Conservation (phyloP, 2,329 filamentous ascomycete species). For the Metarhizium guizhouense region DNA sequence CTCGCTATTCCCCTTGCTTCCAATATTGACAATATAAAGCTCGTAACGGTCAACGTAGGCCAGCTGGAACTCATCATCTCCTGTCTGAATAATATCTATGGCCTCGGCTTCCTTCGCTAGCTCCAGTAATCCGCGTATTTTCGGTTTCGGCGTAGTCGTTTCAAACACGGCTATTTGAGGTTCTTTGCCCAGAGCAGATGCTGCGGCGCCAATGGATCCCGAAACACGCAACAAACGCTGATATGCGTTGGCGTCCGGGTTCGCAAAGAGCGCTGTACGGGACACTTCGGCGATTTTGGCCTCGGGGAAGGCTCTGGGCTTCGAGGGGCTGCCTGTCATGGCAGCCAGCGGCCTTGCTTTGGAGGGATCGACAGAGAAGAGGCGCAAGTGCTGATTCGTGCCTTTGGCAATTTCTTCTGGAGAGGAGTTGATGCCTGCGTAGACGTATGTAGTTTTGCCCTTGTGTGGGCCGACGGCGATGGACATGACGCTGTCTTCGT, state of each 20-base stretch:
- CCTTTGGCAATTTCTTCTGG: conserved; percentile 61
- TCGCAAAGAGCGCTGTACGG: conserved; percentile 43
- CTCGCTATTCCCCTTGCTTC: conserved; percentile 35
- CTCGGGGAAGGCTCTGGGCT: conserved; percentile 11
- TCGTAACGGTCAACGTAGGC: conserved; percentile 73
- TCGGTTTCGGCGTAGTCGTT: conserved; percentile 38
- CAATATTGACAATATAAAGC: conserved; percentile 58
- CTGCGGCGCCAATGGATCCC: conserved; percentile 64
- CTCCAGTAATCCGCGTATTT: conserved; percentile 39
- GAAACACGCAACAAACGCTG: conserved; percentile 51
- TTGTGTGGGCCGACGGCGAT: conserved; percentile 59
- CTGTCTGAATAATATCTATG: conserved; percentile 56
- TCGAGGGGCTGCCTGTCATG: conserved; percentile 15
- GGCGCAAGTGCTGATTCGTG: conserved; percentile 76
- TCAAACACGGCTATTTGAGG: conserved; percentile 77
- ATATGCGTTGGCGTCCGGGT: conserved; percentile 42
- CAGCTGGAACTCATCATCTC: conserved; percentile 56
- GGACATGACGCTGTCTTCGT: conserved; percentile 85
- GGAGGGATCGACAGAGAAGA: conserved; percentile 52
- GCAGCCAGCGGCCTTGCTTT: conserved; percentile 20
- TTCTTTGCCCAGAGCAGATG: conserved; percentile 66
- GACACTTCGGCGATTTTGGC: conserved; percentile 41
- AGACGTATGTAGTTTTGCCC: conserved; percentile 43
- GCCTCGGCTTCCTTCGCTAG: conserved; percentile 54
- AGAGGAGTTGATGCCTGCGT: conserved; percentile 80